phyloP scores from a whole-genome alignment of 768 basidiomycete species.

The Lactarius quietus region DNA sequence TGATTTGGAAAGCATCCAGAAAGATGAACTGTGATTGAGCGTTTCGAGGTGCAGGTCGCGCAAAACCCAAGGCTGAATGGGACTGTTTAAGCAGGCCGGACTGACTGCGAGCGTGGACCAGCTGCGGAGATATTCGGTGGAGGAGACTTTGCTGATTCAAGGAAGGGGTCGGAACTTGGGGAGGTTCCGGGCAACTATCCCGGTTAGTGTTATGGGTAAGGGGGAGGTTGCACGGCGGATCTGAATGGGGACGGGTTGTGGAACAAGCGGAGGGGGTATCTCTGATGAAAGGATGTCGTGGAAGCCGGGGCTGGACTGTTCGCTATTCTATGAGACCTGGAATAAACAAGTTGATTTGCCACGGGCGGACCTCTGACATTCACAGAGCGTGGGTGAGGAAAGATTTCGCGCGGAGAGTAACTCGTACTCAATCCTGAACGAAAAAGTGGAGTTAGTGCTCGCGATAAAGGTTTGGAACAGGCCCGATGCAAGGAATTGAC shows the following conservation, averaged over 20 bases:
- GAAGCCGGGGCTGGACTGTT: slow-evolving; percentile 25
- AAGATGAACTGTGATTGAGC: slow-evolving; percentile 21
- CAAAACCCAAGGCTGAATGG: slow-evolving; percentile 19
- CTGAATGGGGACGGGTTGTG: slow-evolving; percentile 21
- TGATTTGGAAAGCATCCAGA: slow-evolving; percentile 19
- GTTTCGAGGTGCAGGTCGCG: slow-evolving; percentile 19
- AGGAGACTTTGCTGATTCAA: slow-evolving; percentile 13
- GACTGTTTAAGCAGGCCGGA: slow-evolving; percentile 13
- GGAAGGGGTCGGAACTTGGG: slow-evolving; percentile 16
- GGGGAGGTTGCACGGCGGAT: slow-evolving; percentile 25
- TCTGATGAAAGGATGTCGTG: slow-evolving; percentile 25
- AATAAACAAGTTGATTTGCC: slow-evolving; percentile 24
- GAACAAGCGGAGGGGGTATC: slow-evolving; percentile 21
- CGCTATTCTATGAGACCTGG: too few species aligned
- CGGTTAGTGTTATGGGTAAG: slow-evolving; percentile 18
- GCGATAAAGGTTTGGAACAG: too few species aligned
- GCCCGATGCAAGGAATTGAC: background rate
- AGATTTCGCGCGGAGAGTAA: slow-evolving; percentile 26
- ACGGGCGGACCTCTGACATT: slow-evolving; percentile 21
- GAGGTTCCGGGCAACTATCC: slow-evolving; percentile 22
- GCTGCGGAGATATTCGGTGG: slow-evolving; percentile 8
- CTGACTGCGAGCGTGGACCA: slow-evolving; percentile 13
- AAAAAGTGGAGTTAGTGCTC: slow-evolving; percentile 5
- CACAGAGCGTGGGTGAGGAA: slow-evolving; percentile 24
- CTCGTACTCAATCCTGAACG: slow-evolving; percentile 21